These are phyloP conservation scores for Auricularia cornea DNA, from an alignment of 768 basidiomycete species.

Conservation along the genomic window DNA sequence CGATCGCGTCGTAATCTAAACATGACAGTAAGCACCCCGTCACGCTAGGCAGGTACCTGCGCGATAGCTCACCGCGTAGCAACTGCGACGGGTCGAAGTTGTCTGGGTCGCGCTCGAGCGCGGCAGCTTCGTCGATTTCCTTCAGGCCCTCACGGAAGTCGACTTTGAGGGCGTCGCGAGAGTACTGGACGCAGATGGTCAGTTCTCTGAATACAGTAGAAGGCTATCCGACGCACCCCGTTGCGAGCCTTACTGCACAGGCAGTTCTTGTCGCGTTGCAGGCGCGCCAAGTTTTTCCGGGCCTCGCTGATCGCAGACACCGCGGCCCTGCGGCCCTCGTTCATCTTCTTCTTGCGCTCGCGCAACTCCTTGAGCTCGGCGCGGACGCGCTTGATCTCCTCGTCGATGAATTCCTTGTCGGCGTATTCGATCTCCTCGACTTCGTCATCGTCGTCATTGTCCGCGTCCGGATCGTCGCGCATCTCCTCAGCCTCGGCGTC, in stretches of 20 bases:
- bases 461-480: conserved; percentile 13
- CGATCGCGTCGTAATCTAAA: conserved; percentile 49
- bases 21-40: background rate
- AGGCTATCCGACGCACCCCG: conserved; percentile 28
- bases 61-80: conserved; percentile 36
- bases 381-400: conserved; percentile 32
- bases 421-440: conserved; percentile 18
- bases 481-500: conserved; percentile 16
- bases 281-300: conserved; percentile 31
- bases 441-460: conserved; percentile 10
- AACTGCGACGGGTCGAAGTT: conserved; percentile 45
- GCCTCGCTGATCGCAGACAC: conserved; percentile 25
- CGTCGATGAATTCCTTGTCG: conserved; percentile 37
- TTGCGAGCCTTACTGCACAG: conserved; percentile 53
- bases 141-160: conserved; percentile 53
- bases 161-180: conserved; percentile 46
- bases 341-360: conserved; percentile 31
- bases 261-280: conserved; percentile 45
- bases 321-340: conserved; percentile 11
- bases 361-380: conserved; percentile 30
- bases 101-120: conserved; percentile 49
- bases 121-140: conserved; percentile 51
- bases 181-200: conserved; percentile 30
- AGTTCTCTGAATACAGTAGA: conserved; percentile 3
- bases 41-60: background rate